phyloP scores from a whole-genome alignment of 805 yeast species.

The Ogataea ganodermae region DNA sequence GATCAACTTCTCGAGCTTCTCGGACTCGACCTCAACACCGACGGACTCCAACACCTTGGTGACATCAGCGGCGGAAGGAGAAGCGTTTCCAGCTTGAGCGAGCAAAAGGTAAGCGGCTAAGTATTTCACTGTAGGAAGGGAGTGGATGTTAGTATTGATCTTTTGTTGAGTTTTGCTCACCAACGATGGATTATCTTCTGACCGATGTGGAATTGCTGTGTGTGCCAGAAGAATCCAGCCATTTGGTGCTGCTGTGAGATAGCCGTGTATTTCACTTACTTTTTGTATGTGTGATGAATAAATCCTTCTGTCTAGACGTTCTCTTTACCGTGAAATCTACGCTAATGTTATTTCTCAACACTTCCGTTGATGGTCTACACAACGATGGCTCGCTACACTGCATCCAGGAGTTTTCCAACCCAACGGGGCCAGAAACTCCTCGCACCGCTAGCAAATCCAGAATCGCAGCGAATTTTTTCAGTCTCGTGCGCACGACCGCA shows the following conservation, averaged over 20 bases:
- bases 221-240: background rate
- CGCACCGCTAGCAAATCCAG: conserved; percentile 15
- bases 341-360: background rate
- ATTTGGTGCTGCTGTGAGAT: conserved; percentile 1
- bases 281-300: conserved; percentile 2
- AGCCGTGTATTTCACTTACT: conserved; percentile 3
- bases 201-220: background rate
- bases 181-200: too few relatives aligned
- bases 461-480: conserved; percentile 14
- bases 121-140: conserved; percentile 64
- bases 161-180: background rate
- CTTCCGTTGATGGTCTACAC: conserved; percentile 1
- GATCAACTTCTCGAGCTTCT: conserved; percentile 70
- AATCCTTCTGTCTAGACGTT: background rate
- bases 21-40: conserved; percentile 79
- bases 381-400: conserved; percentile 7
- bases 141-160: conserved; percentile 9
- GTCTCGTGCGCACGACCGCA: conserved; percentile 11
- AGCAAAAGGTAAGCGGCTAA: conserved; percentile 92
- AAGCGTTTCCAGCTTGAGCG: conserved; percentile 81
- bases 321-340: background rate
- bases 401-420: background rate
- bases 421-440: conserved; percentile 14
- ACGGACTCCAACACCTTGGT: conserved; percentile 70
- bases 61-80: conserved; percentile 80